Percentiles rank a stretch among this genome's conserved stretches.
These are phyloP conservation scores for Rhexocercosporidium sp. DNA, from an alignment of 2,329 filamentous ascomycete species.

Conservation along the genomic window DNA sequence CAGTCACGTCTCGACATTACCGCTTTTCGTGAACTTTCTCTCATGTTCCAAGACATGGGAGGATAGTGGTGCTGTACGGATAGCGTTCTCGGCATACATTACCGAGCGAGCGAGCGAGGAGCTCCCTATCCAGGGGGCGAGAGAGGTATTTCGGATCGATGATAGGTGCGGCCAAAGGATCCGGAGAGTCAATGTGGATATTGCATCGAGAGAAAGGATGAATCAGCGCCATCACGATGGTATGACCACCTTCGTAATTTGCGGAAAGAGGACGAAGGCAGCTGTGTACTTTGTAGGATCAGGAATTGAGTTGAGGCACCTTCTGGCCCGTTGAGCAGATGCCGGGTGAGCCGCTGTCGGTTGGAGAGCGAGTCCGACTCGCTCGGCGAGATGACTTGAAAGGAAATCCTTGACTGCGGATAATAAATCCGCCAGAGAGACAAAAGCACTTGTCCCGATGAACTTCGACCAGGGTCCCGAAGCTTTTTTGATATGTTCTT, in stretches of 20 bases:
- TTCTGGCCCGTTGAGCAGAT: conserved; percentile 35
- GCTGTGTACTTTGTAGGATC: conserved; percentile 3
- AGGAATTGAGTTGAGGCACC: conserved; percentile 41
- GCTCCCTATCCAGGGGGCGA: conserved; percentile 47
- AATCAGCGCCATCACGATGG: conserved; percentile 37
- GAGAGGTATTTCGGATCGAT: conserved; percentile 51
- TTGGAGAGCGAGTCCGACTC: neutral
- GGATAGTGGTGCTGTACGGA: neutral
- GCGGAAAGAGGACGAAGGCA: neutral
- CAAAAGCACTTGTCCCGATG: conserved; percentile 14
- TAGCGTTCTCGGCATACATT: conserved; percentile 24
- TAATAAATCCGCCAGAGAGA: conserved; percentile 42
- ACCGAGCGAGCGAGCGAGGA: conserved; percentile 18
- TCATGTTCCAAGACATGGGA: neutral
- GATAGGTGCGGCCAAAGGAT: conserved; percentile 42
- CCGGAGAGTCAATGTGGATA: conserved; percentile 47
- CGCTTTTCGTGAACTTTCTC: neutral
- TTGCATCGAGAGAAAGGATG: conserved; percentile 49
- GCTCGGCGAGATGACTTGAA: neutral
- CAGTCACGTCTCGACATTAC: neutral
- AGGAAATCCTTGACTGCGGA: conserved; percentile 24
- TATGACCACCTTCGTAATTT: conserved; percentile 53
- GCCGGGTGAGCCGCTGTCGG: neutral
- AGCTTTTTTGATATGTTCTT: conserved; percentile 21
- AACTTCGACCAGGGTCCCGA: conserved; percentile 43